Conservation (phyloP, 1,284 basidiomycete genomes). For the Ustilago shanxiensis region DNA sequence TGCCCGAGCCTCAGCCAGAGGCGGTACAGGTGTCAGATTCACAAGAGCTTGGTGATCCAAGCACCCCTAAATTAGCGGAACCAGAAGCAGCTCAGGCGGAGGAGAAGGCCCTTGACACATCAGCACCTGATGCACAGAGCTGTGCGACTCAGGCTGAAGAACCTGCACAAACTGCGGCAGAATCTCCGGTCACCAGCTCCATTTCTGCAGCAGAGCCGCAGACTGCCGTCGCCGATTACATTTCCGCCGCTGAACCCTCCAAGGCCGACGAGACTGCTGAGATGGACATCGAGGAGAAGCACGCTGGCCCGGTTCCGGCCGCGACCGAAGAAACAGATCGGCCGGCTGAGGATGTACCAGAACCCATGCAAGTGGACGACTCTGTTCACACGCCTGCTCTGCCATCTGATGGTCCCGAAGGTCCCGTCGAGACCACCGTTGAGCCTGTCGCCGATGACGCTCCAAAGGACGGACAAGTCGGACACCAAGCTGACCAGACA, state of each 20-base stretch:
- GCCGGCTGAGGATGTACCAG: conserved; percentile 10
- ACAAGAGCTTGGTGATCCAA: conserved; percentile 17
- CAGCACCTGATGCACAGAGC: background rate
- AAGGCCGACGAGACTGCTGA: conserved; percentile 14
- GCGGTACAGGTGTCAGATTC: background rate
- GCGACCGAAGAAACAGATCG: background rate
- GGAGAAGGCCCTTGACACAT: background rate
- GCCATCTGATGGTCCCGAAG: conserved; percentile 22
- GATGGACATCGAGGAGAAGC: conserved; percentile 39
- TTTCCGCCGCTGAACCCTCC: background rate
- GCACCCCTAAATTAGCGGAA: conserved; percentile 19
- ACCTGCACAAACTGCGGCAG: background rate
- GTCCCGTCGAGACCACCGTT: background rate
- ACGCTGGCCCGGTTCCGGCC: background rate
- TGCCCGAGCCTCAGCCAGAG: background rate
- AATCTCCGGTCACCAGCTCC: background rate
- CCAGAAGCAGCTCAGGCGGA: conserved; percentile 3
- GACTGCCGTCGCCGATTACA: background rate
- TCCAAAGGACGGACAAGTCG: background rate
- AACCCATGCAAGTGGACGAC: conserved; percentile 40
- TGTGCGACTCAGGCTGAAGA: background rate
- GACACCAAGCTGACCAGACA: background rate
- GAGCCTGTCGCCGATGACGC: background rate
- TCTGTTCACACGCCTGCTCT: conserved; percentile 33
- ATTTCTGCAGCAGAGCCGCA: background rate